phyloP scores from a whole-genome alignment of 2,329 filamentous ascomycete genomes.

The Myriosclerotinia scirpicola region DNA sequence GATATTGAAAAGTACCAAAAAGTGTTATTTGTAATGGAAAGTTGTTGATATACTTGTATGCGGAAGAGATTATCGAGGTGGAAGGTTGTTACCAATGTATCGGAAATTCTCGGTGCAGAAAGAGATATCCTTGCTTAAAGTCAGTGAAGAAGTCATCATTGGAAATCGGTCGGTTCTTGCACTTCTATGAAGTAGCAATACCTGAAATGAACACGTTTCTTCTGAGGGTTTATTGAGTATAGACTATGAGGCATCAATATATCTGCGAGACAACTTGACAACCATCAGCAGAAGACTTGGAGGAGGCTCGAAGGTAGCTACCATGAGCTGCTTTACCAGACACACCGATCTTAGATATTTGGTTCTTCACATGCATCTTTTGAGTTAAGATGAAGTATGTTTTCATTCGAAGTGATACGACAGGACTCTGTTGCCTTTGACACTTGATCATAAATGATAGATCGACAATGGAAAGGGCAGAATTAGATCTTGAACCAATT shows the following conservation, averaged over 20 bases:
- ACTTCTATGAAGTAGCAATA: neutral
- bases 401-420: neutral
- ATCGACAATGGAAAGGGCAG: too few species aligned
- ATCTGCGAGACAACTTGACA: neutral
- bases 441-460: neutral
- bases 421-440: neutral
- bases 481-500: neutral
- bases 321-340: neutral
- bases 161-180: neutral
- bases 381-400: neutral
- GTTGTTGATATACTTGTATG: too few species aligned
- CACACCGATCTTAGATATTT: neutral
- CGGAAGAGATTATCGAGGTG: too few species aligned
- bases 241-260: neutral
- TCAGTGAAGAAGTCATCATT: neutral
- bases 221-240: neutral
- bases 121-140: too few species aligned
- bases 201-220: neutral
- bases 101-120: too few species aligned
- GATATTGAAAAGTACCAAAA: too few species aligned
- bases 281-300: neutral
- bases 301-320: neutral
- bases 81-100: too few species aligned
- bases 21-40: too few species aligned
- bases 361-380: neutral